Percentiles rank a stretch among this genome's conserved stretches.
These are phyloP conservation scores for Physcomitrellopsis africana DNA, from an alignment of 225 moss, liverwort and hornwort genomes.

Conservation along the genomic window DNA sequence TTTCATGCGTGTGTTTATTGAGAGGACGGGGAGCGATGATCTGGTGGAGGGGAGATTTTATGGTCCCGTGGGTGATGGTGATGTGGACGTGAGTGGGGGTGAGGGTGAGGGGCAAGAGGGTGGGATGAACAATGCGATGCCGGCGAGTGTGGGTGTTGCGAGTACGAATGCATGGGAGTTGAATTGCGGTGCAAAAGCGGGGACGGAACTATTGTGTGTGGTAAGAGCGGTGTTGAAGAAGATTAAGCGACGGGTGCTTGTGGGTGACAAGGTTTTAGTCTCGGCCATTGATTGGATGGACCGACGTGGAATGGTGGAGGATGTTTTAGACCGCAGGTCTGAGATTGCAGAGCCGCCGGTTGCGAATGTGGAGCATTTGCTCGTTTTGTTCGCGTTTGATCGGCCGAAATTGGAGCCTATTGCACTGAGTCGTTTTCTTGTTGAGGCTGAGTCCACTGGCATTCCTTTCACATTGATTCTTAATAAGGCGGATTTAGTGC, in stretches of 20 bases:
- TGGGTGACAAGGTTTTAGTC: constrained; percentile 87
- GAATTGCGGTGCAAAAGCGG: constrained; percentile 49
- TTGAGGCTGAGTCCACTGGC: constrained; percentile 89
- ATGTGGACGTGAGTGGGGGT: background rate
- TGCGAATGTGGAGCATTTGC: constrained; percentile 88
- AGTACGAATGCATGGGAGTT: constrained; percentile 54
- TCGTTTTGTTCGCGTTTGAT: constrained; percentile 81
- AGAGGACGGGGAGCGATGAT: constrained; percentile 43
- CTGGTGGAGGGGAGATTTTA: constrained; percentile 15
- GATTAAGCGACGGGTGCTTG: constrained; percentile 88
- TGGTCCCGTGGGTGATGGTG: background rate
- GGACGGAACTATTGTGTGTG: constrained; percentile 79
- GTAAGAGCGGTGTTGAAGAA: constrained; percentile 91
- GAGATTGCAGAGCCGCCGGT: constrained; percentile 94
- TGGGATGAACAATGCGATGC: constrained; percentile 1
- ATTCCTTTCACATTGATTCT: constrained; percentile 89
- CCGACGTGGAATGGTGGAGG: constrained; percentile 94
- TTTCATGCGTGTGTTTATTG: constrained; percentile 68
- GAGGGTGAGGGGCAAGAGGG: constrained; percentile 5
- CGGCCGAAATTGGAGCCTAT: constrained; percentile 86
- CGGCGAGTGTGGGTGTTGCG: constrained; percentile 22
- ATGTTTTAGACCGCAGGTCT: constrained; percentile 76
- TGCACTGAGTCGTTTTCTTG: constrained; percentile 83
- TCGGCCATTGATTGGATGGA: constrained; percentile 90
- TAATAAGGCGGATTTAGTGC: constrained; percentile 84